Base-by-base conservation (phyloP, 139 green algal genomes). In the Deuterostichococcus epilithicus region DNA sequence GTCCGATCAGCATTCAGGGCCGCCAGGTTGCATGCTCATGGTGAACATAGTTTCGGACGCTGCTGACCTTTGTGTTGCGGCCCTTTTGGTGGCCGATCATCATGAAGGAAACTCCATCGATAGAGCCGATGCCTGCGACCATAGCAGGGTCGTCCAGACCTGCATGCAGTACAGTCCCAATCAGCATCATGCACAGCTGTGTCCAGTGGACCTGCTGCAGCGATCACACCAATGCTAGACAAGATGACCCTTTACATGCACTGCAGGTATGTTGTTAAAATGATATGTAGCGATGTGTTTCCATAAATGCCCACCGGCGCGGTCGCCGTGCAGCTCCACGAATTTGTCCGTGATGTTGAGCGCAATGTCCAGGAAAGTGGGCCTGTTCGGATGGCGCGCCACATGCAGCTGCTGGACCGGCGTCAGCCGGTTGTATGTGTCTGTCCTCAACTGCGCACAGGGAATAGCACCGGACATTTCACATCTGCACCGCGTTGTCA, bases 51-150 rank as follows among this genome's bases (percentile, higher is more conserved):
- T 42, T 25, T 52, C 25, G 5, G 25, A 23, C 13, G 68, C 5
- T 74, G 3, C 72, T 5, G 66, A 95, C 92, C 90, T 98, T 98
- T 45, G 94, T 98, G 88, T 98, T 98, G 59, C 95, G 83, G 8
- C 95, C 95, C 83, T 99, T 99, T 78, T 99, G 95, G 74, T 99
- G 95, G 25, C 95, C 95, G 71, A 99, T 97, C 80, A 98, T 94
- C 95, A 98, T 99, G 83, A 97, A 97, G 42, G 89, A 90, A 6
- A 89, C 84, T 60, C 93, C 94, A 65, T 98, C 91, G 20, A 99
- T 98, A 76, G 74, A 90, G 73, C 88, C 95, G 34, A 99, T 88
- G 26, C 95, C 95, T 72, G 93, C 97, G 26, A 98, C 94, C 47
- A 99, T 91, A 20, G 95, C 94, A 2, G 94, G 94, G 85, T 99